Evolutionary conservation across 768 basidiomycete genomes (phyloP), one percentile per base, ranked within the genome.

Genomic region (Lentinus tigrinus): DNA sequence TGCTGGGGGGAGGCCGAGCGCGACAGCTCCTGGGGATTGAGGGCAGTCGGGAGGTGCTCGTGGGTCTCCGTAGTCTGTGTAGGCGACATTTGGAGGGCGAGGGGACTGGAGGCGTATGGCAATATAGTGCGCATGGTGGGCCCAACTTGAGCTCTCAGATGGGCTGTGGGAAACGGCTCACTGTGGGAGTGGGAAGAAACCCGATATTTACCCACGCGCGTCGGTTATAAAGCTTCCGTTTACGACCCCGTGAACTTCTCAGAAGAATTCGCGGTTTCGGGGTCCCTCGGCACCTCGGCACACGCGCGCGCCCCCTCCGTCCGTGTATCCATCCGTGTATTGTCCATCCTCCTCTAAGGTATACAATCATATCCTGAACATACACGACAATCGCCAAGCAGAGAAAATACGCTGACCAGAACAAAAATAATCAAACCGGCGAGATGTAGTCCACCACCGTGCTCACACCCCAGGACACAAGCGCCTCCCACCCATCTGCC

Each of bases 11-110:
- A 80, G 66, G 70, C 78, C 69, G 73, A 78, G 72, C 69, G 83
- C 60, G 84, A 80, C 16, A 81, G 78, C 64, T 85, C 70, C 79
- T 74, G 51, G 76, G 80, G 26, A 73, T 76, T 71, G 74, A 77
- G 70, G 54, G 69, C 72, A 57, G 61, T 39, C 63, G 49, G 66
- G 67, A 73, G 69, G 54, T 73, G 71, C 52, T 64, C 39, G 65
- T 69, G 72, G 62, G 68, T 63, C 67, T 71, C 47, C 31, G 60
- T 53, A 57, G 74, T 58, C 31, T 70, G 66, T 28, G 72, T 69
- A 63, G 78, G 70, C 64, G 74, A 73, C 77, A 78, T 78, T 57
- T 72, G 66, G 66, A 74, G 65, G 65, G 70, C 75, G 68, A 74
- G 70, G 69, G 74, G 74, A 71, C 72, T 72, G 70, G 75, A 73